A percentile compares a stretch with the other conserved stretches of the same genome.
phyloP scores from a whole-genome alignment of 306 rosid genomes.

The Sphenostylis stenocarpa region DNA sequence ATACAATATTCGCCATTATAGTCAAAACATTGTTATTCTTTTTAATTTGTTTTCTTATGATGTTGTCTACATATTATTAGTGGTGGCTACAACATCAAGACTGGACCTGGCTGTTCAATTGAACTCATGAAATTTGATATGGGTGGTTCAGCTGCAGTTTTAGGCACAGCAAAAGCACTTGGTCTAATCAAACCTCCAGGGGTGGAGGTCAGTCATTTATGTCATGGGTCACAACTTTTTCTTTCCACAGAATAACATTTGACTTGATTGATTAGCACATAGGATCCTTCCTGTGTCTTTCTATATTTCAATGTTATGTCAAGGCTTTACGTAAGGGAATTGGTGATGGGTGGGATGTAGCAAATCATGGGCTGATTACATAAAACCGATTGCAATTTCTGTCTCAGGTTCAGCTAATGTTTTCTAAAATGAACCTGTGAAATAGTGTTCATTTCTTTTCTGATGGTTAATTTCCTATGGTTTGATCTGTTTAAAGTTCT shows the following conservation, averaged over 20 bases:
- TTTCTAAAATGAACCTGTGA: constrained; percentile 1
- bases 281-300: not conserved
- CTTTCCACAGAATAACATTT: not conserved
- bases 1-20: not conserved
- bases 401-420: not conserved
- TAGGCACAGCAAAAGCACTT: constrained; percentile 98
- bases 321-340: constrained; percentile 1
- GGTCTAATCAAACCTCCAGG: constrained; percentile 96
- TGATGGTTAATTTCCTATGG: not conserved
- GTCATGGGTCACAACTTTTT: not conserved
- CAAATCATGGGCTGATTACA: not conserved
- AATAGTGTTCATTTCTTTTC: constrained; percentile 25
- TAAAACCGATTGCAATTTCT: not conserved
- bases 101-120: constrained; percentile 92
- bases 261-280: not conserved
- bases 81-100: constrained; percentile 99
- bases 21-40: not conserved
- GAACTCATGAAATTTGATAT: constrained; percentile 92
- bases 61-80: constrained; percentile 44
- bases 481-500: not conserved
- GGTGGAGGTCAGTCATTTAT: constrained; percentile 72
- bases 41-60: not conserved
- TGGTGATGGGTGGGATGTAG: not conserved
- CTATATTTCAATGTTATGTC: constrained; percentile 1
- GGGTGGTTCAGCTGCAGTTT: constrained; percentile 99